Evolutionary conservation across 306 rosid genomes (phyloP).

Genomic region (Mimosa pudica): DNA sequence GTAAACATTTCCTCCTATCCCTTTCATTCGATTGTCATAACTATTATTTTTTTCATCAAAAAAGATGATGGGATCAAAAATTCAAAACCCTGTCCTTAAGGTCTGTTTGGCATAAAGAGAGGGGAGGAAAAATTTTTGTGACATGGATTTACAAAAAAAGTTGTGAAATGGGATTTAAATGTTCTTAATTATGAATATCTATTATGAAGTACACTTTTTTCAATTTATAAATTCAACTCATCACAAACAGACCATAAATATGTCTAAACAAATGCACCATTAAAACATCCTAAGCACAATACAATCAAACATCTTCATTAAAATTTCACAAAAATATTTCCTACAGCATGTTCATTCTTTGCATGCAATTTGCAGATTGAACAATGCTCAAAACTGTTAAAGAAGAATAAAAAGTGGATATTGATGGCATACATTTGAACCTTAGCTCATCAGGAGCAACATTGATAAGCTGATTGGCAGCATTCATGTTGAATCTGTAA

Average conservation of each 20-base stretch:
- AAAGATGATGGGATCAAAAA: background rate
- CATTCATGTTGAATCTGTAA: constrained; percentile 54
- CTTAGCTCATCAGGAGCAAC: constrained; percentile 70
- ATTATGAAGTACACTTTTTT: too few species aligned
- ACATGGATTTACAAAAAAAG: too few species aligned
- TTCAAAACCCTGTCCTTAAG: background rate
- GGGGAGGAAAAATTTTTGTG: too few species aligned
- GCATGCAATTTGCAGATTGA: background rate
- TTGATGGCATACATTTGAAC: constrained; percentile 55
- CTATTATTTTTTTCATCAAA: background rate
- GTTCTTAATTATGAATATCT: too few species aligned
- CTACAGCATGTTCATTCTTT: background rate
- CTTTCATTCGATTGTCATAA: background rate
- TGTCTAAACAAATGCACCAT: background rate
- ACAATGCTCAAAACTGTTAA: background rate
- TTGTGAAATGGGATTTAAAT: too few species aligned
- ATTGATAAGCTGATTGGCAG: constrained; percentile 56
- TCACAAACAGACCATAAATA: background rate
- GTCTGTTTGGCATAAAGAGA: too few species aligned
- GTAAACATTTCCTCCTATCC: background rate
- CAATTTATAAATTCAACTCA: too few species aligned
- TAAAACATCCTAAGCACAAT: background rate
- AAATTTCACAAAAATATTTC: too few species aligned
- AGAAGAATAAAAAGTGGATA: background rate
- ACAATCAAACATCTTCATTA: background rate